Base-by-base conservation (phyloP, 225 moss, liverwort and hornwort genomes). In the Marchantia paleacea region DNA sequence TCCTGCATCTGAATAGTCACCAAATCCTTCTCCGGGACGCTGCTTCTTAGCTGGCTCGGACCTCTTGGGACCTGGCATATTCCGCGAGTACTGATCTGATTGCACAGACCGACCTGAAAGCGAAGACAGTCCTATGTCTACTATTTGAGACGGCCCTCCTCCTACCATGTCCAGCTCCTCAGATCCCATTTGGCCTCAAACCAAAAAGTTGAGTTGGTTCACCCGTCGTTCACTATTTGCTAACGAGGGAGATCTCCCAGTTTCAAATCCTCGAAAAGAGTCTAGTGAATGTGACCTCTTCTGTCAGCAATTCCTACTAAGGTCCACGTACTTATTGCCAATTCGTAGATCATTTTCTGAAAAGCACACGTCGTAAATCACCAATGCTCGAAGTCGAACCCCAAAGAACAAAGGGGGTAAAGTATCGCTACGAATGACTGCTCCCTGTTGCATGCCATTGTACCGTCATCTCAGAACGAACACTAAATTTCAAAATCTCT, bases 151-250 rank as follows among this genome's bases (percentile, higher is more conserved):
- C 73, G 90, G 87, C 6, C 57, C 57, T 82, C 91, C 94, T 84
- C 91, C 95, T 82, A 91, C 90, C 95, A 93, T 96, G 78, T 89
- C 91, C 76, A 82, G 65, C 66, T 87, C 87, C 76, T 84, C 87
- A 58, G 87, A 87, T 79, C 87, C 87, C 87, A 87, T 87, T 73
- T 76, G 65, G 62, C 77, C 63, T 73, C 25, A 10, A 73, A 64
- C n/a, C 65, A 80, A 76, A n/a, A 76, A 25, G 24, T 8, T 13
- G 15, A 51, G 29, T 14, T 65, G 62, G 55, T 76, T 60, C 80
- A 76, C 80, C 80, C 24, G 68, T 10, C 30, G 30, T 14, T 68
- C 68, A 29, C 25, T 16, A 31, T 8, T 29, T 29, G 4, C 72
- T 25, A 52, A 29, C 70, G 55, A 55, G 24, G 12, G 8, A 39